Conservation (phyloP, 192 early-diverging fungal genomes). For the Coemansia sp. region DNA sequence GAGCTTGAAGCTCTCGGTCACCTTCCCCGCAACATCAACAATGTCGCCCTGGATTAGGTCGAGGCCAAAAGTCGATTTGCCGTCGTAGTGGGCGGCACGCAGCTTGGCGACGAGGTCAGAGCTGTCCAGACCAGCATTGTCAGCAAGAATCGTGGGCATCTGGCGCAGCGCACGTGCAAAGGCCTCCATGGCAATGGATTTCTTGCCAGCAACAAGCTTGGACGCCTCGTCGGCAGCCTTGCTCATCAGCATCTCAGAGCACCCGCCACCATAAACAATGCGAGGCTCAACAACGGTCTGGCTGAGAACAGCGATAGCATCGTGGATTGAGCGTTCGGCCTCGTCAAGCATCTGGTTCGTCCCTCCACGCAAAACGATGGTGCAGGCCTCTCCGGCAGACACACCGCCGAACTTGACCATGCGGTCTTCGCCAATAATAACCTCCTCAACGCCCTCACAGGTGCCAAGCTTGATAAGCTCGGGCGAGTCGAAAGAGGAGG, state of each 20-base stretch:
- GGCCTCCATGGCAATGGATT: constrained; percentile 90
- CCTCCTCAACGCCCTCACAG: constrained; percentile 96
- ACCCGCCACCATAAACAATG: constrained; percentile 94
- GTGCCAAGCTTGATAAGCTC: constrained; percentile 92
- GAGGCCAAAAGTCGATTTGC: constrained; percentile 72
- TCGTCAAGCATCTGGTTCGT: constrained; percentile 95
- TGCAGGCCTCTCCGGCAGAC: constrained; percentile 95
- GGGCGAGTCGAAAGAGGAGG: constrained; percentile 97
- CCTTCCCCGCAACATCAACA: constrained; percentile 77
- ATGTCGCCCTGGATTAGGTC: constrained; percentile 85
- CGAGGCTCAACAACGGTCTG: constrained; percentile 94
- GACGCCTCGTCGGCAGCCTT: constrained; percentile 95
- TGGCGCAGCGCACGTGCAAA: constrained; percentile 94
- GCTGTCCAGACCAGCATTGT: constrained; percentile 96
- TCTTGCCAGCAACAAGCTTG: constrained; percentile 88
- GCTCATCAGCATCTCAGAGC: constrained; percentile 96
- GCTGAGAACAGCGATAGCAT: constrained; percentile 92
- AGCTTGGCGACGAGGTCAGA: constrained; percentile 90
- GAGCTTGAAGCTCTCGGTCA: constrained; percentile 96
- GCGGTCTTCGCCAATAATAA: constrained; percentile 98
- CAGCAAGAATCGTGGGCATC: constrained; percentile 96
- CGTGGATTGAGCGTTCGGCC: constrained; percentile 95
- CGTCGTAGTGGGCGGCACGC: constrained; percentile 91
- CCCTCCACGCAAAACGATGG: constrained; percentile 95
- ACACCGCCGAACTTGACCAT: constrained; percentile 97